Conservation (phyloP, 129 eudicot species). For the Artemisia tridentata region DNA sequence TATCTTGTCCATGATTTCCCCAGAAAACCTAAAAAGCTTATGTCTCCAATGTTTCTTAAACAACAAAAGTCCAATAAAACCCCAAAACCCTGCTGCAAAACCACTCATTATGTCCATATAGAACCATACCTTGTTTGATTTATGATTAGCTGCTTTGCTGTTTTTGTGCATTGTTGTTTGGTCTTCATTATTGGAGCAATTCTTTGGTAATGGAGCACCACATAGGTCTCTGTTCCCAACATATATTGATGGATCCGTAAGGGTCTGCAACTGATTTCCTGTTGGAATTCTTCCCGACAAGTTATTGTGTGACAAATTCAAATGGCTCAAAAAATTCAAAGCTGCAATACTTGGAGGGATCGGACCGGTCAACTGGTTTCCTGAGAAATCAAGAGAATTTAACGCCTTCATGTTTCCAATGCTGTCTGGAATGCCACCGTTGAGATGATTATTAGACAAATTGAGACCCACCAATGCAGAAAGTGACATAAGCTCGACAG, state of each 20-base stretch:
- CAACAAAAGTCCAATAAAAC: constrained; percentile 13
- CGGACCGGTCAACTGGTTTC: constrained; percentile 7
- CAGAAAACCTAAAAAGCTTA: background rate
- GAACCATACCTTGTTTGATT: background rate
- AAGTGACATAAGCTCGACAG: constrained; percentile 14
- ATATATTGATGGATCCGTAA: constrained; percentile 3
- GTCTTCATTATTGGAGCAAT: background rate
- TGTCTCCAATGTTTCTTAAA: background rate
- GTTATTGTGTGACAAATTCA: constrained; percentile 19
- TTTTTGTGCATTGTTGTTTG: background rate
- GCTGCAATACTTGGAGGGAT: constrained; percentile 24
- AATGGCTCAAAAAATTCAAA: background rate
- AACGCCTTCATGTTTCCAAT: constrained; percentile 21
- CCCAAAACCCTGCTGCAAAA: constrained; percentile 19
- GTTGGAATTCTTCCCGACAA: constrained; percentile 3
- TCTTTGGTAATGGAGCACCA: background rate
- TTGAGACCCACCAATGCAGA: constrained; percentile 7
- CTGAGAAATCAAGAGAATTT: constrained; percentile 25
- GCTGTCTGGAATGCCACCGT: constrained; percentile 24
- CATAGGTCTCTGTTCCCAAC: background rate
- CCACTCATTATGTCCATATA: constrained; percentile 1
- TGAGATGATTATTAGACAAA: constrained; percentile 27
- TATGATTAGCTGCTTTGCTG: background rate
- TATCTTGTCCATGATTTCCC: background rate
- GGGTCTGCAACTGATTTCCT: background rate